Conservation (phyloP, 352 stramenopile genomes). For the Phytophthora europaea region DNA sequence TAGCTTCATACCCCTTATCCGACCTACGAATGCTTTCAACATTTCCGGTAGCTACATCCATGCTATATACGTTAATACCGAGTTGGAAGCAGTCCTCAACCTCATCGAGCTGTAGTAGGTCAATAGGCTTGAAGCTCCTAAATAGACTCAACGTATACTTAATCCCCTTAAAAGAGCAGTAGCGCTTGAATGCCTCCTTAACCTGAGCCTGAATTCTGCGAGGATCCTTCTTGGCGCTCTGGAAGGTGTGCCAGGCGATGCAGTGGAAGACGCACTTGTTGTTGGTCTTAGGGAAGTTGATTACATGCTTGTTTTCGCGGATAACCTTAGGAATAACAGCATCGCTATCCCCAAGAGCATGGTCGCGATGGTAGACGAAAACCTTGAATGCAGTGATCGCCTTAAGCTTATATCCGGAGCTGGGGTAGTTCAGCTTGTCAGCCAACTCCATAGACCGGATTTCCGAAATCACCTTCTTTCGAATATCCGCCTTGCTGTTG, state of each 20-base stretch:
- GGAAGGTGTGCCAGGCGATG: background rate
- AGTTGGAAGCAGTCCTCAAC: constrained; percentile 3
- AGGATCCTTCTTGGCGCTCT: constrained; percentile 1
- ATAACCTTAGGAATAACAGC: constrained; percentile 8
- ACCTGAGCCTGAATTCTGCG: background rate
- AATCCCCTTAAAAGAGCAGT: constrained; percentile 11
- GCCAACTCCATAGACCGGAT: constrained; percentile 29
- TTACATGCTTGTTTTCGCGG: constrained; percentile 8
- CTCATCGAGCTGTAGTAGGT: constrained; percentile 17
- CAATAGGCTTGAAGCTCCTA: constrained; percentile 11
- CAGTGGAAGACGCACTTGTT: constrained; percentile 19
- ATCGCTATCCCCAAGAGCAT: constrained; percentile 23
- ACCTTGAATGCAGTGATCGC: constrained; percentile 28
- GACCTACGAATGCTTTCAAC: background rate
- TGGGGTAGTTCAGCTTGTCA: constrained; percentile 30
- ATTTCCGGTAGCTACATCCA: constrained; percentile 2
- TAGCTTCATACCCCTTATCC: no score
- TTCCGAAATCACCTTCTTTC: constrained; percentile 12
- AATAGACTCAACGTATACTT: background rate
- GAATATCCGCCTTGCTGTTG: constrained; percentile 29
- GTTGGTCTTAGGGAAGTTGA: constrained; percentile 20
- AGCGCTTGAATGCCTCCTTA: constrained; percentile 1
- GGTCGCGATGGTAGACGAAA: constrained; percentile 25
- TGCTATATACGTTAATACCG: constrained; percentile 6
- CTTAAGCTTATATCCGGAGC: constrained; percentile 21